These are phyloP conservation scores for Hemerocallis citrina DNA, from an alignment of 106 monocot genomes.

Conservation along the genomic window DNA sequence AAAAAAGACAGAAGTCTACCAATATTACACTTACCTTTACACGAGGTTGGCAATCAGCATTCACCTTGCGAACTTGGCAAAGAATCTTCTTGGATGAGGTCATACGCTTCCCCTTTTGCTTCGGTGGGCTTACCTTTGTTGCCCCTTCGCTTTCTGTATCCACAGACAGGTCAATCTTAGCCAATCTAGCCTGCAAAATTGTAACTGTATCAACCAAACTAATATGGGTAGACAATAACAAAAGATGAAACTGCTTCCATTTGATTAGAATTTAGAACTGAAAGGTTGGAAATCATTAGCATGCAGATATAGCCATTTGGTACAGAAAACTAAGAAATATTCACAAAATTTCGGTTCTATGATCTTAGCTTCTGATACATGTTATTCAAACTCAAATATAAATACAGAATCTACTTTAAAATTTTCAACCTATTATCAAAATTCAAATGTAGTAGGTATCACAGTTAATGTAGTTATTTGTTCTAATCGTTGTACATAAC, in stretches of 20 bases:
- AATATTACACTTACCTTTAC: slow-evolving; percentile 75
- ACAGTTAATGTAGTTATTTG: not conserved
- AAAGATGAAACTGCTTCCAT: not conserved
- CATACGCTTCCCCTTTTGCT: slow-evolving; percentile 81
- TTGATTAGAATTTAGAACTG: slow-evolving; percentile 6
- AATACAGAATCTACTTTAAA: no score
- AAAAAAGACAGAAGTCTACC: not conserved
- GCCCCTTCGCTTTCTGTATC: slow-evolving; percentile 23
- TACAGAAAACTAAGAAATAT: no score
- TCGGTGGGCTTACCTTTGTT: slow-evolving; percentile 52
- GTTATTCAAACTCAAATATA: no score
- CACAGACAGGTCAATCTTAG: slow-evolving; percentile 37
- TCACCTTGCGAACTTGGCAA: slow-evolving; percentile 80
- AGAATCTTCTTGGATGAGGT: slow-evolving; percentile 76
- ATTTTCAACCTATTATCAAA: no score
- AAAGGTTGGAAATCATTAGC: not conserved
- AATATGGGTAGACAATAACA: not conserved
- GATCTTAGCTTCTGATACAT: no score
- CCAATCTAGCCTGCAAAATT: slow-evolving; percentile 24
- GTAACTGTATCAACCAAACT: not conserved
- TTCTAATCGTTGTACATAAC: not conserved
- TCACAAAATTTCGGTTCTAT: no score
- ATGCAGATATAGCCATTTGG: not conserved
- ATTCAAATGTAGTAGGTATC: no score
- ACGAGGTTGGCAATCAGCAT: slow-evolving; percentile 62